phyloP scores from a whole-genome alignment of 805 yeast species.

The Schwanniomyces pseudopolymorphus region DNA sequence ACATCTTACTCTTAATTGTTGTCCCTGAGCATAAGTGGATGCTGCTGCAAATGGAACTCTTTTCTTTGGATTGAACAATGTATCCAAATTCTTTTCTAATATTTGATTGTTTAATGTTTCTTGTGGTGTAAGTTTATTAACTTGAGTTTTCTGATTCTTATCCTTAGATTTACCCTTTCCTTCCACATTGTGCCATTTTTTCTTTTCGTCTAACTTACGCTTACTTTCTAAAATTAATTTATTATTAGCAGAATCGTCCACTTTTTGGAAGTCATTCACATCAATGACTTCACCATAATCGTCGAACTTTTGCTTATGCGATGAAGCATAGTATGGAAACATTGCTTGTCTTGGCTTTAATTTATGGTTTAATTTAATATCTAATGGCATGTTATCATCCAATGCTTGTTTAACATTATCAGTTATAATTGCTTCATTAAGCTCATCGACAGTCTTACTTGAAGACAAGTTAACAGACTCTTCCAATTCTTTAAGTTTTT shows the following conservation, averaged over 20 bases:
- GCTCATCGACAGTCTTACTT: slow-evolving; percentile 22
- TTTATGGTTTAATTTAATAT: slow-evolving; percentile 46
- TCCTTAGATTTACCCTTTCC: slow-evolving; percentile 17
- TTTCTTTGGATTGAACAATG: slow-evolving; percentile 52
- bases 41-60: slow-evolving; percentile 29
- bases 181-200: slow-evolving; percentile 25
- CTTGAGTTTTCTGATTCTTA: slow-evolving; percentile 16
- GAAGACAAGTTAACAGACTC: slow-evolving; percentile 4
- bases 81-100: slow-evolving; percentile 43
- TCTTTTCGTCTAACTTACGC: slow-evolving; percentile 34
- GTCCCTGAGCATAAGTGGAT: slow-evolving; percentile 16
- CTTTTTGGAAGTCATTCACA: slow-evolving; percentile 57
- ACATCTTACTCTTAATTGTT: slow-evolving; percentile 58
- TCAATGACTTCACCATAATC: slow-evolving; percentile 86
- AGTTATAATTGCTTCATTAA: slow-evolving; percentile 40
- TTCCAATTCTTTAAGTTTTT: slow-evolving; percentile 22
- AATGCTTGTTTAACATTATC: slow-evolving; percentile 39
- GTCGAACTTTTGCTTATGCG: slow-evolving; percentile 60
- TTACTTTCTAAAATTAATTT: slow-evolving; percentile 39
- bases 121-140: slow-evolving; percentile 40
- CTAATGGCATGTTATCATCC: slow-evolving; percentile 49
- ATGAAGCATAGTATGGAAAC: slow-evolving; percentile 67
- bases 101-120: slow-evolving; percentile 41
- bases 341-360: slow-evolving; percentile 55
- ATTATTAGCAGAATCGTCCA: slow-evolving; percentile 47